phyloP scores from a whole-genome alignment of 192 early-diverging fungal species.

The Coemansia sp. region DNA sequence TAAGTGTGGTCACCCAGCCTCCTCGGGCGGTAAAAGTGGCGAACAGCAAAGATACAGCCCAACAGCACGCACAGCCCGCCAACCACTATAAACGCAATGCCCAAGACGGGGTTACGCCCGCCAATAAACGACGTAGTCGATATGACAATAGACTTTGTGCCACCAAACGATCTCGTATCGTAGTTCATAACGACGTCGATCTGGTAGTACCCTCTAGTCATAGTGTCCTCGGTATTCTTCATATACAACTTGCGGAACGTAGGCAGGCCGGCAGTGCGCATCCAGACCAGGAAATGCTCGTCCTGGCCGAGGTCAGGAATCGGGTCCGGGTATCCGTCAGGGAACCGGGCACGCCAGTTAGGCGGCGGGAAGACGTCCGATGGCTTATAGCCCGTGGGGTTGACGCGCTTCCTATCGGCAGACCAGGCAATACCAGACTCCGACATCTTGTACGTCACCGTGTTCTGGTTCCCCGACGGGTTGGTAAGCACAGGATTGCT shows the following conservation, averaged over 20 bases:
- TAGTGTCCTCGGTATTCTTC: slow-evolving; percentile 61
- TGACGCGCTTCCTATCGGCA: slow-evolving; percentile 74
- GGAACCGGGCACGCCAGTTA: slow-evolving; percentile 73
- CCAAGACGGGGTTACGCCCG: slow-evolving; percentile 96
- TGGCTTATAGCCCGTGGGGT: slow-evolving; percentile 56
- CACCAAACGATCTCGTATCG: slow-evolving; percentile 82
- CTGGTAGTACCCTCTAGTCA: slow-evolving; percentile 72
- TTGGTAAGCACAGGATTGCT: slow-evolving; percentile 59
- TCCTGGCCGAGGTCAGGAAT: slow-evolving; percentile 65
- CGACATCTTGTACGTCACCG: slow-evolving; percentile 60
- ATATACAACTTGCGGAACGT: slow-evolving; percentile 96
- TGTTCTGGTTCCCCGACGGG: slow-evolving; percentile 39
- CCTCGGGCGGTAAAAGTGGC: slow-evolving; percentile 94
- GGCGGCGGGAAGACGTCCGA: slow-evolving; percentile 79
- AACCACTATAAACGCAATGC: slow-evolving; percentile 90
- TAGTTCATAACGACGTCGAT: slow-evolving; percentile 81
- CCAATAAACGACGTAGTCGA: slow-evolving; percentile 94
- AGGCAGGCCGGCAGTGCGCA: slow-evolving; percentile 94
- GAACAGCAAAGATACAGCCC: slow-evolving; percentile 82
- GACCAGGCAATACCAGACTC: slow-evolving; percentile 86
- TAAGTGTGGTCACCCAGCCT: slow-evolving; percentile 97
- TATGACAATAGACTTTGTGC: slow-evolving; percentile 94
- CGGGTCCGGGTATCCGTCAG: slow-evolving; percentile 40
- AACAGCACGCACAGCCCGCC: slow-evolving; percentile 89
- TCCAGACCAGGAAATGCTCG: slow-evolving; percentile 97